Base-by-base conservation (phyloP, 176 grass and related monocot species). In the Themeda triandra region DNA sequence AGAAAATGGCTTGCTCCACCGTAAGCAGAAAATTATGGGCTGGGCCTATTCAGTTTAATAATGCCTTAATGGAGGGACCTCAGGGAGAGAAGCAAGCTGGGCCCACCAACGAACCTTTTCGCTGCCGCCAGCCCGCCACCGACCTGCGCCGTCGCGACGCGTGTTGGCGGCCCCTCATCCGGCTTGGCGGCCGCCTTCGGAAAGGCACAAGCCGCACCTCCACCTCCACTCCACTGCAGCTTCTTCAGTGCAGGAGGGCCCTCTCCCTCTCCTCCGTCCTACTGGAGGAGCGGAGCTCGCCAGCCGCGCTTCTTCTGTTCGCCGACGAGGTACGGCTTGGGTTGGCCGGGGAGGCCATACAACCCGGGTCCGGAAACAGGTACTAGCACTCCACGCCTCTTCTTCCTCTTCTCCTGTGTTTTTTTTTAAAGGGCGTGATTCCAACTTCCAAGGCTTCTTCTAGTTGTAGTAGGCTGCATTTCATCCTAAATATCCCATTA, bases 91-190 rank as follows among this genome's bases (percentile, higher is more conserved):
- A 24, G 54, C 21, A 39, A 40, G 17, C 27, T 60, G 32, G 30
- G 19, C 75, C 33, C 49, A n/a, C 31, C 41, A 28, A 32, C 62
- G 60, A 79, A 31, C 18, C 48, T 51, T 65, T 11, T 27, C 23
- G 46, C 23, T 68, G 27, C 79, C 49, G 42, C 11, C n/a, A n/a
- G n/a, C n/a, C n/a, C n/a, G n/a, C n/a, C n/a, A n/a, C n/a, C n/a
- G n/a, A n/a, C n/a, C n/a, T 80, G 64, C 78, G 44, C 80, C 80
- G 48, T 60, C 80, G 67, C 68, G n/a, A n/a, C n/a, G n/a, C n/a
- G n/a, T 9, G 51, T 54, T 40, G 53, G 35, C n/a, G n/a, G n/a
- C n/a, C n/a, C 53, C 80, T 74, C 81, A 83, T 64, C 81, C 69
- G 54, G 21, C 45, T n/a, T n/a, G n/a, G n/a, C n/a, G n/a, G n/a